A percentile compares a stretch with the other conserved stretches of the same genome.
Evolutionary conservation across 2,329 filamentous ascomycete species (phyloP).

Genomic region (Cyphellophora europaea): DNA sequence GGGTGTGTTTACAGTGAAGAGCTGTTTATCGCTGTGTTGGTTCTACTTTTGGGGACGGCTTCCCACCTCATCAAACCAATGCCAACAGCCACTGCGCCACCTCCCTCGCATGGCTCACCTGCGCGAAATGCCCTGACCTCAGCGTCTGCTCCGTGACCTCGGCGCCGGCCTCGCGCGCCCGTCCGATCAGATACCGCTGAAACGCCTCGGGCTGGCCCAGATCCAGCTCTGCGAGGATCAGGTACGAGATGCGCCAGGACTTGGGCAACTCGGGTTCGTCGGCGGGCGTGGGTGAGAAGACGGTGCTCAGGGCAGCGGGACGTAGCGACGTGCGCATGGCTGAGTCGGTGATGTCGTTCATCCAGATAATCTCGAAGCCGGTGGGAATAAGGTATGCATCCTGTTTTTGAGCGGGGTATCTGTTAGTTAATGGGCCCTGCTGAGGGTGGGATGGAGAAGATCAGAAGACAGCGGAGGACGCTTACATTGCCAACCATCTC

Average conservation of each 20-base stretch:
- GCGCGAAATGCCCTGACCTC: neutral
- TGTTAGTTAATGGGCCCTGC: neutral
- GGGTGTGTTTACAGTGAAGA: too few species aligned
- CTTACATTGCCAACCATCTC: slow-evolving; percentile 1
- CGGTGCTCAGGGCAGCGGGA: neutral
- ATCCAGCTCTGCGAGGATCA: neutral
- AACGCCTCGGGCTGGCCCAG: neutral
- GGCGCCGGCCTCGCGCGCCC: neutral
- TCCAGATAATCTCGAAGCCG: neutral
- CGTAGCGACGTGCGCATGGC: neutral
- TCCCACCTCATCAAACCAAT: too few species aligned
- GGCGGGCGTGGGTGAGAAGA: neutral
- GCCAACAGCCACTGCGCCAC: neutral
- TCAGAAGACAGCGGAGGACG: slow-evolving; percentile 2
- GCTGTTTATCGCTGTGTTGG: too few species aligned
- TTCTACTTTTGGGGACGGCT: too few species aligned
- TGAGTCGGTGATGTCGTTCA: neutral
- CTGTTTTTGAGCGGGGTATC: neutral
- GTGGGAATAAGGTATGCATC: neutral
- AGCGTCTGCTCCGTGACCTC: neutral
- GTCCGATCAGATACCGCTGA: neutral
- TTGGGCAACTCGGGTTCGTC: neutral
- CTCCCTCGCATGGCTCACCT: neutral
- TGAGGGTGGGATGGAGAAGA: neutral
- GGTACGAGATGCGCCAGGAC: neutral